Evolutionary conservation across 192 early-diverging fungal genomes (phyloP).

Genomic region (Gorgonomyces haynaldii): DNA sequence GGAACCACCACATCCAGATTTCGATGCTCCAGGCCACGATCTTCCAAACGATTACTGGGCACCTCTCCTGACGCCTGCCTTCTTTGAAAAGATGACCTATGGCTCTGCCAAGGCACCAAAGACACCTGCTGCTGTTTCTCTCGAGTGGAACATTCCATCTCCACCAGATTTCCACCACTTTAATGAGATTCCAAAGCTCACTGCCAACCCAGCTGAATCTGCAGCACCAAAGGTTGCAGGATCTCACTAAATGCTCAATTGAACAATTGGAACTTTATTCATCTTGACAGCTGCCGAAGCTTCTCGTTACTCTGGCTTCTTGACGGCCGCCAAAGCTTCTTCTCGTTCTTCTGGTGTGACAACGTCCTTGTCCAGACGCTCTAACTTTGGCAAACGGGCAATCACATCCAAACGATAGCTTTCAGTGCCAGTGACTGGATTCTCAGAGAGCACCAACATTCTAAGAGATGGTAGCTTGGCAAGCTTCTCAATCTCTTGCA

Average conservation of each 20-base stretch:
- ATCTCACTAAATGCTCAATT: background rate
- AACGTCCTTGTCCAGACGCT: constrained; percentile 41
- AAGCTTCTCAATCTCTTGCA: constrained; percentile 33
- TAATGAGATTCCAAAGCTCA: constrained; percentile 22
- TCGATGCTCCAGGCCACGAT: constrained; percentile 29
- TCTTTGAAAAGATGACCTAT: constrained; percentile 38
- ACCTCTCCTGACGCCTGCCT: constrained; percentile 32
- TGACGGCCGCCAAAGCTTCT: constrained; percentile 16
- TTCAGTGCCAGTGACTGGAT: constrained; percentile 28
- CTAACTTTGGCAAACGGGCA: constrained; percentile 27
- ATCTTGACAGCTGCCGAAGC: too few relatives aligned
- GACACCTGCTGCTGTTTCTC: constrained; percentile 32
- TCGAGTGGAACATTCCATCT: constrained; percentile 42
- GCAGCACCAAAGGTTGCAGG: background rate
- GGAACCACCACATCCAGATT: constrained; percentile 30
- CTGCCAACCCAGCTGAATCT: too few relatives aligned
- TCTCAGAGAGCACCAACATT: constrained; percentile 34
- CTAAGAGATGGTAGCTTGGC: constrained; percentile 18
- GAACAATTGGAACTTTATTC: too few relatives aligned
- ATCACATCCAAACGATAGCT: constrained; percentile 42
- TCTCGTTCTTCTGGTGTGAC: constrained; percentile 42
- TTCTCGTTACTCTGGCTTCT: background rate
- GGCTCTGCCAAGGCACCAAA: constrained; percentile 30
- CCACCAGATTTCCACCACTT: constrained; percentile 51
- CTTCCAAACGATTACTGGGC: constrained; percentile 41